Percentiles rank a stretch among this genome's conserved stretches.
These are phyloP conservation scores for Aspergillus pseudoterreus DNA, from an alignment of 2,329 filamentous ascomycete genomes.

Conservation along the genomic window DNA sequence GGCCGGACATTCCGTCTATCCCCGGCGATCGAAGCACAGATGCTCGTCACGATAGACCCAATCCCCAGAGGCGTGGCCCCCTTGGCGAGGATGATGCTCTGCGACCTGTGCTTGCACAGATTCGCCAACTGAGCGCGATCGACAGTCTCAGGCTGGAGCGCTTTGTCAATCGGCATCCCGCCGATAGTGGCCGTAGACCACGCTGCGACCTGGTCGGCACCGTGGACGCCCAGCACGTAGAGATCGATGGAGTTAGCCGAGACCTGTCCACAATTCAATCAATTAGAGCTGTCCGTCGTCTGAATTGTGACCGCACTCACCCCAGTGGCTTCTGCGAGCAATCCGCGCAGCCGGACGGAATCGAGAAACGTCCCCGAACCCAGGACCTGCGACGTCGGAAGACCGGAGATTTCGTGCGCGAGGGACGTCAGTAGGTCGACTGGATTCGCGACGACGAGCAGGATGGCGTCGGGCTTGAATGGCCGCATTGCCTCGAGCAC, in stretches of 20 bases:
- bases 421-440: conserved; percentile 54
- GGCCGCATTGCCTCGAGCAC: conserved; percentile 49
- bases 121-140: conserved; percentile 36
- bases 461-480: conserved; percentile 45
- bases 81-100: conserved; percentile 48
- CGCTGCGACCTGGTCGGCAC: conserved; percentile 47
- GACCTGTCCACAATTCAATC: conserved; percentile 12
- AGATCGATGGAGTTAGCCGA: conserved; percentile 34
- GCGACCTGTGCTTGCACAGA: conserved; percentile 47
- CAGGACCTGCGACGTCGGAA: conserved; percentile 49
- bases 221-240: conserved; percentile 50
- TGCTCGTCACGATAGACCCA: conserved; percentile 45
- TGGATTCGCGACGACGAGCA: conserved; percentile 53
- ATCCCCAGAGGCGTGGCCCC: conserved; percentile 51
- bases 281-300: neutral
- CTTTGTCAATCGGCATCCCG: conserved; percentile 38
- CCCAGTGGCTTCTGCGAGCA: conserved; percentile 13
- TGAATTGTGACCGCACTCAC: neutral
- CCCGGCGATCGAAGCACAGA: conserved; percentile 50
- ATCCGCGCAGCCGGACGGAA: conserved; percentile 45
- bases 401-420: conserved; percentile 45
- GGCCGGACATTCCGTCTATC: conserved; percentile 47
- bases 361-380: conserved; percentile 55
- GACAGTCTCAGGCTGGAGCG: conserved; percentile 18
- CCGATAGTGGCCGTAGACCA: conserved; percentile 45